phyloP scores from a whole-genome alignment of 2,329 filamentous ascomycete genomes.

The Aspergillus terreus region DNA sequence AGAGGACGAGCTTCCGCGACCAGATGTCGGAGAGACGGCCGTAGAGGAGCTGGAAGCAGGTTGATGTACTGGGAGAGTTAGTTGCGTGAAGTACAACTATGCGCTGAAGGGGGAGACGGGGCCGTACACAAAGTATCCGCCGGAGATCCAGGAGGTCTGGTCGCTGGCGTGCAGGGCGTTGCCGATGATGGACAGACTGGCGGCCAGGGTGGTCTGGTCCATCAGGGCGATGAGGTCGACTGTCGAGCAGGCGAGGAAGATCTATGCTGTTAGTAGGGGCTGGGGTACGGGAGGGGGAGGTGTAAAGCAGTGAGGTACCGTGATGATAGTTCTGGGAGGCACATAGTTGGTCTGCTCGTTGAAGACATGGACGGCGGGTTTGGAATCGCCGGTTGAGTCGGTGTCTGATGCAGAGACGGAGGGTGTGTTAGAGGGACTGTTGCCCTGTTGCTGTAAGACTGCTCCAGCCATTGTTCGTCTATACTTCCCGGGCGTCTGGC shows the following conservation, averaged over 20 bases:
- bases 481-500: neutral
- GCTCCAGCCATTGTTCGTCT: slow-evolving; percentile 2
- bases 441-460: neutral
- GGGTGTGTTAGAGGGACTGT: neutral
- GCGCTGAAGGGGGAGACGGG: slow-evolving; percentile 49
- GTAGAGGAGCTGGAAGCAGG: slow-evolving; percentile 62
- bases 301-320: slow-evolving; percentile 28
- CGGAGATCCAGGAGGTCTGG: slow-evolving; percentile 54
- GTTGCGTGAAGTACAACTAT: slow-evolving; percentile 61
- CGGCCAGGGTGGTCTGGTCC: slow-evolving; percentile 56
- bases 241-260: slow-evolving; percentile 55
- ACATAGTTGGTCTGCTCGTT: slow-evolving; percentile 58
- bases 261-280: slow-evolving; percentile 33
- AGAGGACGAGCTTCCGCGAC: slow-evolving; percentile 56
- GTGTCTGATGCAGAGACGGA: neutral
- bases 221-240: slow-evolving; percentile 55
- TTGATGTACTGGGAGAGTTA: slow-evolving; percentile 62
- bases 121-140: slow-evolving; percentile 59
- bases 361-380: slow-evolving; percentile 29
- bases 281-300: neutral
- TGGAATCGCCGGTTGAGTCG: slow-evolving; percentile 3
- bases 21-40: slow-evolving; percentile 60
- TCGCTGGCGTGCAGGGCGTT: slow-evolving; percentile 48
- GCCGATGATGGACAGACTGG: slow-evolving; percentile 54
- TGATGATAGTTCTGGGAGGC: slow-evolving; percentile 49